Conservation (phyloP, 306 rosid genomes). For the Vigna hirtella region DNA sequence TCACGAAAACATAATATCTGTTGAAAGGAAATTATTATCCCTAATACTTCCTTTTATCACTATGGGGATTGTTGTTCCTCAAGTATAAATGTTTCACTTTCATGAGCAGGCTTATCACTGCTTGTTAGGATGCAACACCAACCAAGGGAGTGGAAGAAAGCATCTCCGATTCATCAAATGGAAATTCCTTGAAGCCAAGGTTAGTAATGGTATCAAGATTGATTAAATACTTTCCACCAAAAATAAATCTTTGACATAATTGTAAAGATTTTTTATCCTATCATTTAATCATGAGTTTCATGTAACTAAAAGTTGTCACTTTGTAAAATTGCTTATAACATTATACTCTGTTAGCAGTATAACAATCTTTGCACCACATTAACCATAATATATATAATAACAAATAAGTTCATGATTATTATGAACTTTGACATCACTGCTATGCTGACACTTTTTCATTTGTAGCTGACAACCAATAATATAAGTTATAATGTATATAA, state of each 20-base stretch:
- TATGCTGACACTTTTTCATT: too few relatives aligned
- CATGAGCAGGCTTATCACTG: slow-evolving; percentile 75
- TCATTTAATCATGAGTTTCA: background rate
- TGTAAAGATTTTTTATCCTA: background rate
- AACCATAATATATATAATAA: background rate
- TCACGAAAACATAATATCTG: background rate
- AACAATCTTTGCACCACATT: background rate
- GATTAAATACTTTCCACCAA: slow-evolving; percentile 5
- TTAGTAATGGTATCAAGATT: slow-evolving; percentile 40
- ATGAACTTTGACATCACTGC: too few relatives aligned
- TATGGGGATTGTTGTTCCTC: background rate
- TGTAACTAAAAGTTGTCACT: background rate
- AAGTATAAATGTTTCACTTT: slow-evolving; percentile 31
- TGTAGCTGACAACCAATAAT: too few relatives aligned
- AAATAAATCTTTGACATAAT: background rate
- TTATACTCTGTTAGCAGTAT: background rate
- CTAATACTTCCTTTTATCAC: slow-evolving; percentile 1
- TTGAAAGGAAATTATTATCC: slow-evolving; percentile 1
- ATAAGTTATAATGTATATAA: background rate
- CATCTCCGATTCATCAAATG: slow-evolving; percentile 83
- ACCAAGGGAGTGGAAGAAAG: slow-evolving; percentile 72
- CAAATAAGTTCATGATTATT: too few relatives aligned
- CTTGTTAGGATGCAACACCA: slow-evolving; percentile 63
- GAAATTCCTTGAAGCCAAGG: slow-evolving; percentile 95
- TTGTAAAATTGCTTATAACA: background rate